Evolutionary conservation across 176 grass and related monocot genomes (phyloP), one percentile per base, ranked within the genome.

Genomic region (Rhipidocladum racemiflorum): DNA sequence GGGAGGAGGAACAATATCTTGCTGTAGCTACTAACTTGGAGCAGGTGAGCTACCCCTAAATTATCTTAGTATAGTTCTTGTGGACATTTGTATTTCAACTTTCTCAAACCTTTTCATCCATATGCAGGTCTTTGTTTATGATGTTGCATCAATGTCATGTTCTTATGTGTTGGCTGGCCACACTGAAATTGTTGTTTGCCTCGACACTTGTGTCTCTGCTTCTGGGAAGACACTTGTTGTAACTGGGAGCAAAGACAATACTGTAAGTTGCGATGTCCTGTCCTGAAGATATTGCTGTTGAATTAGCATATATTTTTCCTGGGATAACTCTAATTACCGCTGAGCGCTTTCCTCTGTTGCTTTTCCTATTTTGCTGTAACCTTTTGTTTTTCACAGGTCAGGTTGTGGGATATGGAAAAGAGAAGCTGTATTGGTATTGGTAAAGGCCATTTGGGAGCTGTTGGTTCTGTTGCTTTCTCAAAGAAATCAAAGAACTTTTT

Each of bases 11-110:
- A 48, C 73, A 95, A 84, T 93, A 93, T 65, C 90, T 93, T 81
- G 96, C 96, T 62, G 90, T 93, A 51, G 96, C 96, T 64, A 98
- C 96, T 72, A 95, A 98, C 83, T 88, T 93, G 76, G 96, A 98
- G 77, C 92, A 97, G 95, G 95, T 94, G 53, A 46, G 40, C 14
- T 85, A 61, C 24, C 45, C 17, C 29, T 32, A 50, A 74, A 78
- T 34, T 13, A 49, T 83, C 14, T 72, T 69, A 42, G 36, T 63
- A 61, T 4, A 66, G 11, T 57, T 85, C 44, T 81, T 53, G 25
- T 51, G 57, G 24, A 45, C 49, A 75, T 78, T 35, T 82, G 14
- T 30, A 50, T 81, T 78, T 80, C n/a, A 40, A 78, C 9, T 32
- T 79, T 65, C 40, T 88, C 60, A 70, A 30, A 18, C 72, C 28